Conservation (phyloP, 768 basidiomycete species). For the Cystofilobasidium capitatum region DNA sequence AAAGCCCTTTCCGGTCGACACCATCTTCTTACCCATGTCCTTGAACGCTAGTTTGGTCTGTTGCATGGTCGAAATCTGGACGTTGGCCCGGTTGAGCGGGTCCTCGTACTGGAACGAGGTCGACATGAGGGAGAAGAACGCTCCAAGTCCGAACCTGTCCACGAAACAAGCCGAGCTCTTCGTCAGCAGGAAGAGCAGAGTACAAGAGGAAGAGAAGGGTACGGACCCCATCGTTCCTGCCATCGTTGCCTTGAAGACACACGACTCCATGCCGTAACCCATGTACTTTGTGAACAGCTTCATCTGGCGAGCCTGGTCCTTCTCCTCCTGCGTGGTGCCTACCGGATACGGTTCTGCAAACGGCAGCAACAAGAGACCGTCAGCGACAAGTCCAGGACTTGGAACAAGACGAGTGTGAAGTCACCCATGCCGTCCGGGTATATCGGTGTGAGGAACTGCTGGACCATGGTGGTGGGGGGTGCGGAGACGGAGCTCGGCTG, state of each 20-base stretch:
- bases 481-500: conserved; percentile 10
- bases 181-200: not conserved
- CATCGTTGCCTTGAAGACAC: conserved; percentile 68
- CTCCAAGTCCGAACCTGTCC: conserved; percentile 68
- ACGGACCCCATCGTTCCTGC: conserved; percentile 65
- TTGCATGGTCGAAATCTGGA: conserved; percentile 27
- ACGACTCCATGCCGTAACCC: conserved; percentile 68
- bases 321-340: conserved; percentile 71
- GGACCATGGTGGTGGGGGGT: not conserved
- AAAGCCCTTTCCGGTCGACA: conserved; percentile 78
- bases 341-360: conserved; percentile 50
- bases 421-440: not conserved
- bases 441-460: not conserved
- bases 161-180: not conserved
- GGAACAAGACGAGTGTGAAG: not conserved
- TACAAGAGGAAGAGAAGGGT: conserved; percentile 4
- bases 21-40: conserved; percentile 93
- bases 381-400: not conserved
- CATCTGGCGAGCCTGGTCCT: conserved; percentile 53
- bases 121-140: conserved; percentile 93
- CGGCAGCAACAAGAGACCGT: not conserved
- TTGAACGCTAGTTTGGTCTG: conserved; percentile 77
- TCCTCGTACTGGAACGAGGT: conserved; percentile 92
- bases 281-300: conserved; percentile 71
- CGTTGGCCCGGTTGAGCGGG: conserved; percentile 48